Evolutionary conservation across 1,139 yeast genomes (phyloP).

Genomic region (Trichomonascaceae sp.): DNA sequence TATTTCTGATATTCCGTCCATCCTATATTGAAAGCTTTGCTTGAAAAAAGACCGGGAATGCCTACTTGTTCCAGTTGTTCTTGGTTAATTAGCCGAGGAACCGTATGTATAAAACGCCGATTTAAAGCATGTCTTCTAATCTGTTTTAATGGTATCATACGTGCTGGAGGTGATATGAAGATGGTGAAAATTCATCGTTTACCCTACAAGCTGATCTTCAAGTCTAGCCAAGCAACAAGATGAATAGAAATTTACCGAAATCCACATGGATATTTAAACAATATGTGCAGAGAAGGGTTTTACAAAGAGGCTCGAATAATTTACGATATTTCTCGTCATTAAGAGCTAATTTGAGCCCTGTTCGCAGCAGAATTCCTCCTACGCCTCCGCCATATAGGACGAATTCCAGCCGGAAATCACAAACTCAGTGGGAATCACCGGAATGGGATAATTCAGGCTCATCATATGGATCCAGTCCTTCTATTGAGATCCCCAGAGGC

Average conservation of each 20-base stretch:
- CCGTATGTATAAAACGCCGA: constrained; percentile 48
- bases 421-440: neutral
- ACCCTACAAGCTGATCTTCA: neutral
- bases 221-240: neutral
- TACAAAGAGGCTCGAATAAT: neutral
- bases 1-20: constrained; percentile 79
- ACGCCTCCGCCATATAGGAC: constrained; percentile 8
- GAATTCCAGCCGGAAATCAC: neutral
- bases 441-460: neutral
- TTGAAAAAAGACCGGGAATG: constrained; percentile 64
- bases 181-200: neutral
- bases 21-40: constrained; percentile 61
- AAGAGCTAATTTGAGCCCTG: neutral
- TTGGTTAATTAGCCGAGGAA: constrained; percentile 51
- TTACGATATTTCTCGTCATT: neutral
- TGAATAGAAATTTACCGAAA: neutral
- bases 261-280: neutral
- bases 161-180: neutral
- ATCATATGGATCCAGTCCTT: neutral
- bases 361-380: constrained; percentile 8
- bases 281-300: neutral
- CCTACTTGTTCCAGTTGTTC: constrained; percentile 44
- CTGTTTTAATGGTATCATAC: neutral
- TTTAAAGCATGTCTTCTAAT: neutral
- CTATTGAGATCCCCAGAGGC: constrained; percentile 14